phyloP scores from a whole-genome alignment of 2,329 filamentous ascomycete species.

The Aureobasidium sp. region DNA sequence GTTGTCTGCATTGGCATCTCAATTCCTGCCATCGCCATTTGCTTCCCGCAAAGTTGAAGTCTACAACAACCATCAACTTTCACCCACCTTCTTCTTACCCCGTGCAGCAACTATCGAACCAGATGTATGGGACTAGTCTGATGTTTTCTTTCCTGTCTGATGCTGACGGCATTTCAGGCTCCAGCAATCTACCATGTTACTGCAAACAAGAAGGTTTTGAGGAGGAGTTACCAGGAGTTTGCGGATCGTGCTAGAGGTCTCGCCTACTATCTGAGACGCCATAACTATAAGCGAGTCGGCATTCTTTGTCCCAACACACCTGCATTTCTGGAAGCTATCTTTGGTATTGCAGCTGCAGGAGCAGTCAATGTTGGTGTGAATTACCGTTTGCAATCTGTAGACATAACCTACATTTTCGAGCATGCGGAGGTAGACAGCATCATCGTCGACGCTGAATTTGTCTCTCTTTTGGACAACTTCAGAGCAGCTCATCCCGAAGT shows the following conservation, averaged over 20 bases:
- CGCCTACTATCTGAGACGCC: constrained; percentile 76
- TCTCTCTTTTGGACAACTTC: constrained; percentile 61
- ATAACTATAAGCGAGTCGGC: constrained; percentile 68
- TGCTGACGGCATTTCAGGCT: constrained; percentile 40
- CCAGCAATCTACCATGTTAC: constrained; percentile 82
- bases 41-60: constrained; percentile 18
- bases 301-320: constrained; percentile 89
- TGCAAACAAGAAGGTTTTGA: constrained; percentile 63
- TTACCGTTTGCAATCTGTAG: constrained; percentile 70
- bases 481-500: constrained; percentile 53
- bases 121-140: constrained; percentile 39
- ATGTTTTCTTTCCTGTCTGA: constrained; percentile 17
- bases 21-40: constrained; percentile 31
- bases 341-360: constrained; percentile 75
- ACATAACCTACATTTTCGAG: constrained; percentile 84
- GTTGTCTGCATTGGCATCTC: constrained; percentile 48
- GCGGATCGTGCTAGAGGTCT: constrained; percentile 81
- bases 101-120: constrained; percentile 85
- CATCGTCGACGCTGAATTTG: constrained; percentile 77
- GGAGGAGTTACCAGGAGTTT: constrained; percentile 71
- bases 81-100: constrained; percentile 79
- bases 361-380: constrained; percentile 69
- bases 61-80: constrained; percentile 66
- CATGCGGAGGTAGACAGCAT: constrained; percentile 82
- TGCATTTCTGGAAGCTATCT: constrained; percentile 85